Conservation (phyloP, 306 rosid species). For the Inga leiocalycina region DNA sequence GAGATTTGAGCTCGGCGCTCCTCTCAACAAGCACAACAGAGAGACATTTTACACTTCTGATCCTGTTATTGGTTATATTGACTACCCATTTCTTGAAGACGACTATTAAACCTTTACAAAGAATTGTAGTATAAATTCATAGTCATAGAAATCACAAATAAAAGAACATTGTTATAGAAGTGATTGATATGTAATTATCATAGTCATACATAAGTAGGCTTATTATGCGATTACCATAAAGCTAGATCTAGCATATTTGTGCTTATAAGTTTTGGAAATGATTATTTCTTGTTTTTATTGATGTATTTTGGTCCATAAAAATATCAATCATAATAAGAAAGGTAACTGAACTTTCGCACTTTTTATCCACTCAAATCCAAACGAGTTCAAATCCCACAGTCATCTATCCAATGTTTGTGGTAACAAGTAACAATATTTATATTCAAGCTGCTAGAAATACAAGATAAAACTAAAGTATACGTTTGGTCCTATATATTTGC, state of each 20-base stretch:
- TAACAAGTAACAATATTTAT: too few relatives aligned
- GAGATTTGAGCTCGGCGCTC: conserved; percentile 61
- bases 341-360: not conserved
- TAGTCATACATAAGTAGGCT: not conserved
- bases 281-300: not conserved
- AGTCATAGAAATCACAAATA: not conserved
- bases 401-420: too few relatives aligned
- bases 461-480: too few relatives aligned
- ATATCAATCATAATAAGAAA: too few relatives aligned
- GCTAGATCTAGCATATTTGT: too few relatives aligned
- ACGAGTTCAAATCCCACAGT: too few relatives aligned
- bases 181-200: not conserved
- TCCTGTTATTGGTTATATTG: conserved; percentile 65
- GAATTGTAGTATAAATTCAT: too few relatives aligned
- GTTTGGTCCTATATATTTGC: too few relatives aligned
- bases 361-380: not conserved
- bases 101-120: not conserved
- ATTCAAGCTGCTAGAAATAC: too few relatives aligned
- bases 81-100: conserved; percentile 63
- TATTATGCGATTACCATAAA: not conserved
- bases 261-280: too few relatives aligned
- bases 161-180: not conserved
- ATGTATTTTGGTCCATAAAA: not conserved
- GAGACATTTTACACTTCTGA: conserved; percentile 52
- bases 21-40: conserved; percentile 59